Base-by-base conservation (phyloP, 1,284 basidiomycete species). In the Tylopilus sp. region DNA sequence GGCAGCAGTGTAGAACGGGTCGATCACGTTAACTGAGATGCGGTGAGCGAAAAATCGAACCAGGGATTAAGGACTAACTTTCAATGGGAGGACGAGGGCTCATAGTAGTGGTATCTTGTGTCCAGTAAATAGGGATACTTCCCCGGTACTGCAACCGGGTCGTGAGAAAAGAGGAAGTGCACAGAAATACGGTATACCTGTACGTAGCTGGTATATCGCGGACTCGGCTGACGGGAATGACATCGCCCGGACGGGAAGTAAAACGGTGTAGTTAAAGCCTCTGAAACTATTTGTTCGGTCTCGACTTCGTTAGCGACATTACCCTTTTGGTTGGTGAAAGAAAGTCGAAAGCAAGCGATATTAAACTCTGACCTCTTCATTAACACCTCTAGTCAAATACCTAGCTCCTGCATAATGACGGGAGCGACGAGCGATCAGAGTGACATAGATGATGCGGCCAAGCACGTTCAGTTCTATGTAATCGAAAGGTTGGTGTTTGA, bases 221-320 rank as follows among this genome's bases (percentile, higher is more conserved):
- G 90, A 64, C 81, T 91, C 0, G 88, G 85, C 2, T 80, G 74
- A 25, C 85, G 74, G 43, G 65, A 72, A 43, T 64, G 72, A 50
- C 60, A 67, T 29, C 65, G 70, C 11, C 67, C 64, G 1, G 61
- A 71, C 17, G 88, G 84, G 66, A 80, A 87, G 64, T 93, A 91
- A 68, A 96, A 95, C 0, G 94, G 84, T 0, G 94, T 99, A 0
- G 94, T 96, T 8, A 95, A 72, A 0, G 93, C 91, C 67, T 99
- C 96, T 4, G 90, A 93, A 1, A 99, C 95, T 48, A 99, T 97
- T 67, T 99, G 97, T 66, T 99, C 97, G 0, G 95, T 98, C 72
- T 99, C 97, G 3, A 99, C 97, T 72, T 99, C 97, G 65, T 99
- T 99, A 1, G 96, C 97, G 2, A 99, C 97, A 66, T 98, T 92